Percentiles rank a stretch among this genome's conserved stretches.
phyloP scores from a whole-genome alignment of 768 basidiomycete species.

The Leccinum truebloodii region DNA sequence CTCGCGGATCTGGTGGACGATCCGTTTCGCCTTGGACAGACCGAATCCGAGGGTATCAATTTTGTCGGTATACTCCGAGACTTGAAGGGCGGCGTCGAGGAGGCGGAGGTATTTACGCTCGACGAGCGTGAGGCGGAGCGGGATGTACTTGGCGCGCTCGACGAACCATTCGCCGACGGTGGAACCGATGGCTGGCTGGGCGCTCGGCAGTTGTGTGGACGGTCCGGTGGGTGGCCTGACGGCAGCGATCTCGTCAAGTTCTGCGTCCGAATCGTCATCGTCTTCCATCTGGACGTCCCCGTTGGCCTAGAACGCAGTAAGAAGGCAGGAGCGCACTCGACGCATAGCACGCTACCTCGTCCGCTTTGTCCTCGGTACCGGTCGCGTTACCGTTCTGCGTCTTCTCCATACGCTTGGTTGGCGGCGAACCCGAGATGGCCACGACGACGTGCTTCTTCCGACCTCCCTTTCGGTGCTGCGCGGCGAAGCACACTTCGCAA shows the following conservation, averaged over 20 bases:
- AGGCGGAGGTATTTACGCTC: constrained; percentile 87
- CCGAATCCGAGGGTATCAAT: constrained; percentile 81
- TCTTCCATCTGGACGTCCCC: constrained; percentile 39
- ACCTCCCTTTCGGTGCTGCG: constrained; percentile 81
- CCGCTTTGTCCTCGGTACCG: constrained; percentile 8
- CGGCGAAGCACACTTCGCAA: constrained; percentile 85
- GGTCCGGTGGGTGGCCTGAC: constrained; percentile 23
- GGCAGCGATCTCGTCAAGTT: constrained; percentile 40
- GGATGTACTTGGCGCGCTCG: constrained; percentile 79
- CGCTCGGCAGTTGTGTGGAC: constrained; percentile 41
- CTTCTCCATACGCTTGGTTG: constrained; percentile 10
- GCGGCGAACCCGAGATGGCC: constrained; percentile 37
- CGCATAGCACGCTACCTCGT: constrained; percentile 20
- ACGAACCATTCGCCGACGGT: constrained; percentile 84
- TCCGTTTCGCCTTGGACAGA: constrained; percentile 81
- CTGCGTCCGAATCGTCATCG: constrained; percentile 37
- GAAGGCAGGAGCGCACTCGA: not conserved
- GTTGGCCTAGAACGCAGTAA: constrained; percentile 21
- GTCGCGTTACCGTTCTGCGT: constrained; percentile 18
- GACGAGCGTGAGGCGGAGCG: constrained; percentile 67
- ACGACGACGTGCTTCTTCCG: constrained; percentile 64
- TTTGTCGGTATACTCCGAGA: constrained; percentile 89
- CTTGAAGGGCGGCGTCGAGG: constrained; percentile 79
- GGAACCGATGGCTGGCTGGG: constrained; percentile 60
- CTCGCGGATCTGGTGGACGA: constrained; percentile 84